Percentiles rank a stretch among this genome's conserved stretches.
phyloP scores from a whole-genome alignment of 2,329 filamentous ascomycete species.

The Xylariales sp. region DNA sequence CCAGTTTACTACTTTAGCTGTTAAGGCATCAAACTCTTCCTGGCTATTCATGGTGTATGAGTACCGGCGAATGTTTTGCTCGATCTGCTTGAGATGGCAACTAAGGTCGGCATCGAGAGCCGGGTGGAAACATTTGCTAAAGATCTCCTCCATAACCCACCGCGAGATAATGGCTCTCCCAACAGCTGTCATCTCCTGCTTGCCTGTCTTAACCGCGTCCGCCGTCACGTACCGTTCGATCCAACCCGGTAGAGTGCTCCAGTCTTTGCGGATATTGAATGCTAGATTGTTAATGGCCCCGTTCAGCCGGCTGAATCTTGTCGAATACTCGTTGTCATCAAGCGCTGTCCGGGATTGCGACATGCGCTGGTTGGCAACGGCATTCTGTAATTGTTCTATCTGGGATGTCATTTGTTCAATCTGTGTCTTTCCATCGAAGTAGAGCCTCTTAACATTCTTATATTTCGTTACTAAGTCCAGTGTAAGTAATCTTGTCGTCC shows the following conservation, averaged over 20 bases:
- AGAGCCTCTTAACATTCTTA: slow-evolving; percentile 97
- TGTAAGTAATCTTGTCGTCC: slow-evolving; percentile 48
- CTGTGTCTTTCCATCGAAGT: slow-evolving; percentile 94
- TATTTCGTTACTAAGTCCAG: slow-evolving; percentile 83
- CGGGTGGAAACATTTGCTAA: slow-evolving; percentile 93
- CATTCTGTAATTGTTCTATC: slow-evolving; percentile 95
- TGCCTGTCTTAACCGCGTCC: slow-evolving; percentile 86
- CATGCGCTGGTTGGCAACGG: slow-evolving; percentile 94
- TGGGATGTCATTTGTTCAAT: slow-evolving; percentile 89
- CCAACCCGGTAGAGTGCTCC: slow-evolving; percentile 85
- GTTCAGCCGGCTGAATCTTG: slow-evolving; percentile 89
- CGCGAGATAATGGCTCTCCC: slow-evolving; percentile 88
- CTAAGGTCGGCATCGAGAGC: slow-evolving; percentile 82
- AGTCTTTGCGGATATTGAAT: slow-evolving; percentile 96
- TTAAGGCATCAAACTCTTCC: slow-evolving; percentile 90
- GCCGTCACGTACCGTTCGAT: slow-evolving; percentile 82
- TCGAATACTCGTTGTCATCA: slow-evolving; percentile 93
- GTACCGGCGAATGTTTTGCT: slow-evolving; percentile 85
- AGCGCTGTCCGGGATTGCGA: slow-evolving; percentile 93
- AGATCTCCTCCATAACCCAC: slow-evolving; percentile 92
- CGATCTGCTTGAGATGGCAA: slow-evolving; percentile 83
- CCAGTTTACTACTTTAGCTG: slow-evolving; percentile 91
- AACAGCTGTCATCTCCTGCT: slow-evolving; percentile 97
- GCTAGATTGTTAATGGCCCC: slow-evolving; percentile 94
- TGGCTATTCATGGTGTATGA: slow-evolving; percentile 79